A percentile compares a stretch with the other conserved stretches of the same genome.
These are phyloP conservation scores for Aureobasidium melanogenum DNA, from an alignment of 2,329 filamentous ascomycete genomes.

Conservation along the genomic window DNA sequence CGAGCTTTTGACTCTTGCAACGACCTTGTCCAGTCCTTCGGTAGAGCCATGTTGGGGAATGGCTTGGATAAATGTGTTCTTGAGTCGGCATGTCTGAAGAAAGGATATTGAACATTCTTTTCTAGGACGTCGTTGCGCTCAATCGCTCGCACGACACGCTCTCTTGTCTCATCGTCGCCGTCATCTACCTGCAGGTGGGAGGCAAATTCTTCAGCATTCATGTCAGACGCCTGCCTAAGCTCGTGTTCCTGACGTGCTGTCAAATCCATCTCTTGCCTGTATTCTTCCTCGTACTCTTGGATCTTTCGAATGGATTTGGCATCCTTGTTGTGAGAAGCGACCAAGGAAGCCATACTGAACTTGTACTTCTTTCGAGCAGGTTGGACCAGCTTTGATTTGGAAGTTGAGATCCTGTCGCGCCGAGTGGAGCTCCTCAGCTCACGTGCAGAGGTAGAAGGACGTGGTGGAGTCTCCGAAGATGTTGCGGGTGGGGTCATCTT, in stretches of 20 bases:
- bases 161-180: slow-evolving; percentile 29
- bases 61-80: slow-evolving; percentile 13
- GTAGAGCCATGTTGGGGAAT: slow-evolving; percentile 24
- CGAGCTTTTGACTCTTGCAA: slow-evolving; percentile 27
- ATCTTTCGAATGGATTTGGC: slow-evolving; percentile 17
- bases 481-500: slow-evolving; percentile 17
- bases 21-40: slow-evolving; percentile 25
- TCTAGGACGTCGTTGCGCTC: slow-evolving; percentile 52
- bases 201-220: slow-evolving; percentile 15
- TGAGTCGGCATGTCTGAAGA: slow-evolving; percentile 37
- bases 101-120: slow-evolving; percentile 46
- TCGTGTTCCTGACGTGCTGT: slow-evolving; percentile 12
- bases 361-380: slow-evolving; percentile 17
- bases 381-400: not conserved
- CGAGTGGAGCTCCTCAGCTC: slow-evolving; percentile 7
- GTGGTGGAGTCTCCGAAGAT: slow-evolving; percentile 3
- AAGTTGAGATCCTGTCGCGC: not conserved
- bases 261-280: slow-evolving; percentile 13
- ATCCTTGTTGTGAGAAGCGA: not conserved
- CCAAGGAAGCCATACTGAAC: slow-evolving; percentile 22
- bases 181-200: slow-evolving; percentile 33
- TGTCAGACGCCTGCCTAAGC: slow-evolving; percentile 4
- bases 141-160: slow-evolving; percentile 49
- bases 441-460: slow-evolving; percentile 16
- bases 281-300: slow-evolving; percentile 20